A percentile compares a stretch with the other conserved stretches of the same genome.
Conservation (phyloP, 305 asterid species). For the Galium porrigens region DNA sequence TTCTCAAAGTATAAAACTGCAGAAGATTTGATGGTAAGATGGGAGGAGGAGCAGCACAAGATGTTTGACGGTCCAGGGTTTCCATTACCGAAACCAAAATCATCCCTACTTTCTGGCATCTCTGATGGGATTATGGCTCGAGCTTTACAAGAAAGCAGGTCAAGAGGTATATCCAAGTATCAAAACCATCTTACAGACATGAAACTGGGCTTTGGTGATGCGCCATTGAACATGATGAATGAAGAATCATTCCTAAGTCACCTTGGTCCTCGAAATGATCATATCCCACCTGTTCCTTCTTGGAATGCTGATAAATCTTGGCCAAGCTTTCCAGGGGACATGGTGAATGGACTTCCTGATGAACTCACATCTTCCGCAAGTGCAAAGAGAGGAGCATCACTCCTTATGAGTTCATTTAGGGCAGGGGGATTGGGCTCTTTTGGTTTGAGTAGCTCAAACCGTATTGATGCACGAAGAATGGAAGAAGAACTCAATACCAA, state of each 20-base stretch:
- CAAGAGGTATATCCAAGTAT: constrained; percentile 35
- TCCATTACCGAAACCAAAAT: constrained; percentile 22
- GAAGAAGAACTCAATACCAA: constrained; percentile 32
- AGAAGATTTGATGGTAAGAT: constrained; percentile 50
- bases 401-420: constrained; percentile 52
- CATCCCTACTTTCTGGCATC: constrained; percentile 26
- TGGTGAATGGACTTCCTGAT: constrained; percentile 30
- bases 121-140: constrained; percentile 61
- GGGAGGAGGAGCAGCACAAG: constrained; percentile 88
- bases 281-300: constrained; percentile 27
- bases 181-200: constrained; percentile 64
- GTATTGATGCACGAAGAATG: constrained; percentile 27
- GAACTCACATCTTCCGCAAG: constrained; percentile 32
- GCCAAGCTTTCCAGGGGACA: constrained; percentile 39
- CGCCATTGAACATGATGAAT: constrained; percentile 32
- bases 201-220: constrained; percentile 66
- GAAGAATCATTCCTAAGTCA: constrained; percentile 27
- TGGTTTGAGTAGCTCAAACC: constrained; percentile 22
- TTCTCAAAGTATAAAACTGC: constrained; percentile 60
- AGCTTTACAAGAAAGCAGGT: constrained; percentile 46
- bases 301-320: constrained; percentile 36
- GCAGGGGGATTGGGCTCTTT: constrained; percentile 37
- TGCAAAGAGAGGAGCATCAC: constrained; percentile 30
- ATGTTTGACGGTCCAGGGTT: constrained; percentile 41
- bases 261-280: constrained; percentile 18